A percentile compares a stretch with the other conserved stretches of the same genome.
phyloP scores from a whole-genome alignment of 2,329 filamentous ascomycete species.

The Colletotrichum eremochloae region DNA sequence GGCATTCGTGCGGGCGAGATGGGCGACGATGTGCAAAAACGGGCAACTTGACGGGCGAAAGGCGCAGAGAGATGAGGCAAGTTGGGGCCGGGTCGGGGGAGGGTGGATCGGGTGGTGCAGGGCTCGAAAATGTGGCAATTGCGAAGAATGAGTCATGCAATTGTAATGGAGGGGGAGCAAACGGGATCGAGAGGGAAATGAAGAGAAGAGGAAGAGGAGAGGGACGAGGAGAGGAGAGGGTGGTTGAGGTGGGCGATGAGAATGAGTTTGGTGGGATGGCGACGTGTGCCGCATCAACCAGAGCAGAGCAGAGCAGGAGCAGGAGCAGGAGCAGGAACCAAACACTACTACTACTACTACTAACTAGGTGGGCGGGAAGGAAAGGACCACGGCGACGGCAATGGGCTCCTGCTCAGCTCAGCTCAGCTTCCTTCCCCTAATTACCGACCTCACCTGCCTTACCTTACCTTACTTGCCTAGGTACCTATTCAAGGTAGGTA shows the following conservation, averaged over 20 bases:
- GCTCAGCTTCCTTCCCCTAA: background rate
- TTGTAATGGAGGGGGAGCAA: constrained; percentile 41
- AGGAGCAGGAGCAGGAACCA: background rate
- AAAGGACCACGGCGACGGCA: background rate
- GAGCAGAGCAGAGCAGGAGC: too few species aligned
- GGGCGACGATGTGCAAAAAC: constrained; percentile 32
- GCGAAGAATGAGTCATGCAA: constrained; percentile 30
- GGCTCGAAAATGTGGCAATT: constrained; percentile 18
- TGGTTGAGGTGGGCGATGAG: constrained; percentile 44
- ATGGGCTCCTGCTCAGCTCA: background rate
- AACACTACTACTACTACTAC: background rate
- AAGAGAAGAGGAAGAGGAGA: constrained; percentile 32
- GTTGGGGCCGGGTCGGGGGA: constrained; percentile 31
- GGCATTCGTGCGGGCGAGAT: constrained; percentile 17
- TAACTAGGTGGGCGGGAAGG: background rate
- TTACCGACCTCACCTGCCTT: too few species aligned
- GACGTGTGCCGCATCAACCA: constrained; percentile 37
- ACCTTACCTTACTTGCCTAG: too few species aligned
- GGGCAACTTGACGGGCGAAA: constrained; percentile 38
- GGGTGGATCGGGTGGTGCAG: constrained; percentile 22
- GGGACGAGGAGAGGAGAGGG: constrained; percentile 29
- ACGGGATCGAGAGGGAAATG: constrained; percentile 19
- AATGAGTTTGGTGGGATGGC: constrained; percentile 41
- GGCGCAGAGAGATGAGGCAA: constrained; percentile 30
- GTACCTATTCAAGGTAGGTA: too few species aligned